Percentiles rank a stretch among this genome's conserved stretches.
These are phyloP conservation scores for Fusarium citri DNA, from an alignment of 2,329 filamentous ascomycete species.

Conservation along the genomic window DNA sequence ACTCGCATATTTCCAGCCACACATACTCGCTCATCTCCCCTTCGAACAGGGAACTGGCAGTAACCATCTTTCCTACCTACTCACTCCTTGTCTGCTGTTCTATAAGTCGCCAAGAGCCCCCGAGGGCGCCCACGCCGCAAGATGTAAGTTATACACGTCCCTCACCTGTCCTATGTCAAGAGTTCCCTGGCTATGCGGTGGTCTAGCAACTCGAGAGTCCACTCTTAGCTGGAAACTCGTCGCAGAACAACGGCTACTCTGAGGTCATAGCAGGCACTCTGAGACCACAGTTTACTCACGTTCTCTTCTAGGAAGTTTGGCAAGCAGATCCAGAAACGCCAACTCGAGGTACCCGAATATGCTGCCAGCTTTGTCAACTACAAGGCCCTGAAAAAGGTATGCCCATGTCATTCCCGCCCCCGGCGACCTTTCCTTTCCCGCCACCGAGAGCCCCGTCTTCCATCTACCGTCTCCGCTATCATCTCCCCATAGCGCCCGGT, in stretches of 20 bases:
- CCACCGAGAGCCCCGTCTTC: conserved; percentile 32
- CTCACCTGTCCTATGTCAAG: conserved; percentile 10
- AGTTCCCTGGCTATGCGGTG: conserved; percentile 5
- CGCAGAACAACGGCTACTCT: conserved; percentile 1
- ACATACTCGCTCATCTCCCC: conserved; percentile 23
- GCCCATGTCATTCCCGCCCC: conserved; percentile 40
- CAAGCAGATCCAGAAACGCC: conserved; percentile 98
- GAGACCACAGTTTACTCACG: conserved; percentile 25
- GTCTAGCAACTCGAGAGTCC: conserved; percentile 12
- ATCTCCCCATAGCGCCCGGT: conserved; percentile 38
- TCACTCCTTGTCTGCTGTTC: conserved; percentile 26
- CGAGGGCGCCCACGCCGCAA: conserved; percentile 46
- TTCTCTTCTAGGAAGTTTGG: conserved; percentile 88
- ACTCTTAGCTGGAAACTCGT: conserved; percentile 6
- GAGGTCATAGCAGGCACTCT: background rate
- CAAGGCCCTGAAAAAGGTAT: conserved; percentile 97
- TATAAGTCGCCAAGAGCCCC: conserved; percentile 40
- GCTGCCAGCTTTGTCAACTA: conserved; percentile 99
- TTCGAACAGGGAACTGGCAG: conserved; percentile 14
- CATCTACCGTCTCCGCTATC: conserved; percentile 39
- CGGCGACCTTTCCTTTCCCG: conserved; percentile 36
- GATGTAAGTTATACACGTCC: conserved; percentile 50
- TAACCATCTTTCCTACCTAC: conserved; percentile 17
- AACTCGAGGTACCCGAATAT: conserved; percentile 99
- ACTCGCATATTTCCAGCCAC: conserved; percentile 42